phyloP scores from a whole-genome alignment of 345 rosid genomes.

The Sisymbrium irio region DNA sequence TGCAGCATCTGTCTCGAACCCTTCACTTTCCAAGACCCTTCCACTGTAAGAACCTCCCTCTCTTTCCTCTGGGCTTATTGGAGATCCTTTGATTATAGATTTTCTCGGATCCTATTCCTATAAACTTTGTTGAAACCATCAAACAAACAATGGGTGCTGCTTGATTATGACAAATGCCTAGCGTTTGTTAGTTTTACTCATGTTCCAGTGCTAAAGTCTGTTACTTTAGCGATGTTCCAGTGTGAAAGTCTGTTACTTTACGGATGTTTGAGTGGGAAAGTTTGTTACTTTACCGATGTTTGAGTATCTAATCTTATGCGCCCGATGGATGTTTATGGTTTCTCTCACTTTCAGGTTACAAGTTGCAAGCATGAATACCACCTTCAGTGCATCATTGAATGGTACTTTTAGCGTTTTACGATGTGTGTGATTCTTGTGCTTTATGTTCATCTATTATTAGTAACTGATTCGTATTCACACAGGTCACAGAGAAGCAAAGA shows the following conservation, averaged over 20 bases:
- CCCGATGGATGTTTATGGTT: slow-evolving; percentile 7
- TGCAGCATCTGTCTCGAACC: slow-evolving; percentile 93
- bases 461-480: slow-evolving; percentile 1
- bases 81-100: slow-evolving; percentile 13
- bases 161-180: too few species aligned
- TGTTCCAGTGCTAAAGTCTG: too few species aligned
- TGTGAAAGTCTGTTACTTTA: too few species aligned
- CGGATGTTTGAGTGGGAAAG: too few species aligned
- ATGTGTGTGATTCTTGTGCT: too few species aligned
- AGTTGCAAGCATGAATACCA: slow-evolving; percentile 94
- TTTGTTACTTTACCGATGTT: neutral
- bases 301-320: neutral
- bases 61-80: neutral
- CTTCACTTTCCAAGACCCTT: slow-evolving; percentile 63
- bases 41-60: slow-evolving; percentile 44
- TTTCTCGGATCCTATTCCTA: neutral
- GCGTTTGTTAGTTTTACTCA: too few species aligned
- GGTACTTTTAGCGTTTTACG: too few species aligned
- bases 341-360: slow-evolving; percentile 53
- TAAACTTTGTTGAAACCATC: too few species aligned
- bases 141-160: too few species aligned
- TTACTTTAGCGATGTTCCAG: too few species aligned
- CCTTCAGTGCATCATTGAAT: slow-evolving; percentile 93
- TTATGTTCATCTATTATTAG: too few species aligned
- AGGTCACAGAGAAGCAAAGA: slow-evolving; percentile 98